phyloP scores from a whole-genome alignment of 176 grass and related monocot genomes.

The Elaeis guineensis region DNA sequence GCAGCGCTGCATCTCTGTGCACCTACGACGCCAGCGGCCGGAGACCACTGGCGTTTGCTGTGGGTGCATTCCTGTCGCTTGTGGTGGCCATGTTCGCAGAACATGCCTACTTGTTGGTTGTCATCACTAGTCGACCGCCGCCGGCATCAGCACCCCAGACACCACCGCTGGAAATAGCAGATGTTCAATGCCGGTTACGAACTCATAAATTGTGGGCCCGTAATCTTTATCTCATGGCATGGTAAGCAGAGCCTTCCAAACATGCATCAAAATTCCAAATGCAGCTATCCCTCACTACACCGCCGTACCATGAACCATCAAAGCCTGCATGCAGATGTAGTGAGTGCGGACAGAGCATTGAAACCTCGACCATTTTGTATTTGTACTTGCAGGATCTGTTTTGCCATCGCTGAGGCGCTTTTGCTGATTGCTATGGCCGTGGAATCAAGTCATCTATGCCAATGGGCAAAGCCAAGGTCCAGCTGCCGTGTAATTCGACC shows the following conservation, averaged over 20 bases:
- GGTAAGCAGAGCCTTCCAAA: constrained; percentile 13
- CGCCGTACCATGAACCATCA: too few relatives aligned
- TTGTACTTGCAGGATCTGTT: constrained; percentile 49
- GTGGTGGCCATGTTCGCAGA: constrained; percentile 86
- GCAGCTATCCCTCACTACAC: neutral
- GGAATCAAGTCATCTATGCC: constrained; percentile 63
- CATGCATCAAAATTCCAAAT: too few relatives aligned
- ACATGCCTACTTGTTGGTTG: constrained; percentile 79
- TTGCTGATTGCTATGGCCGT: constrained; percentile 75
- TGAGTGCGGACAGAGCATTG: too few relatives aligned
- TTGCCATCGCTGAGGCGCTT: constrained; percentile 74
- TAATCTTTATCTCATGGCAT: constrained; percentile 70
- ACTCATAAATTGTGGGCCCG: constrained; percentile 35
- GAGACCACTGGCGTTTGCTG: constrained; percentile 44
- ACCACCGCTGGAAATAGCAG: too few relatives aligned
- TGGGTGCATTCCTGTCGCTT: constrained; percentile 65
- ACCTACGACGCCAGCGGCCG: constrained; percentile 55
- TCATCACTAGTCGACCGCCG: constrained; percentile 27
- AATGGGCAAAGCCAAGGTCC: constrained; percentile 57
- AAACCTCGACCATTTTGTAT: neutral
- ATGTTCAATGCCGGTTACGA: too few relatives aligned
- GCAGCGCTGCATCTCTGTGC: constrained; percentile 33
- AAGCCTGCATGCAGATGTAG: too few relatives aligned
- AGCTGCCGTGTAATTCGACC: constrained; percentile 68
- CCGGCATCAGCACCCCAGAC: neutral